Evolutionary conservation across 2,329 filamentous ascomycete genomes (phyloP), one percentile per base, ranked within the genome.

Genomic region (Ascocoryne sarcoides): DNA sequence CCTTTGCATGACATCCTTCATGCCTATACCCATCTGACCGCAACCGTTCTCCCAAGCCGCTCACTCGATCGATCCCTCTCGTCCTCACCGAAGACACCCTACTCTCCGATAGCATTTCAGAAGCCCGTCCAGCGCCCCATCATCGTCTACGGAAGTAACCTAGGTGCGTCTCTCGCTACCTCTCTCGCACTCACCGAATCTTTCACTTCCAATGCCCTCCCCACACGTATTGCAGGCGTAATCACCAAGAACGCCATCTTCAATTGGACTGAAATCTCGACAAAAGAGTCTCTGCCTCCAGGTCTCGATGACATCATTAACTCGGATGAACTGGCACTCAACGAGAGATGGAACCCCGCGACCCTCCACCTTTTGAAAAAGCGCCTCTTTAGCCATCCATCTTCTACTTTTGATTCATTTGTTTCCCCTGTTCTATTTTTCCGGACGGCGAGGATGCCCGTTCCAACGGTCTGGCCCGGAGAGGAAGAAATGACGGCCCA

Each of bases 191-290:
- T 82, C 32, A 80, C 75, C 2, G 74, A 79, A 54, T 61, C 67
- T 1, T 62, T 43, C 49, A 60, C 2, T 10, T 52, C 21, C 65
- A 73, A 52, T 64, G 62, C 18, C 8, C 63, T 20, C 2, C 45
- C 45, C 8, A 44, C 43, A 4, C 40, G 37, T 15, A 62, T 80
- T 32, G 65, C 71, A 8, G 75, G 75, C 5, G 57, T 78, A 21
- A 60, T 75, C 12, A 67, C 69, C 5, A 71, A 71, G 57, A 76
- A 81, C 48, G 76, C 75, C 31, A 66, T 81, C 43, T 81, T 76
- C 60, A 71, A 81, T 60, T 81, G 76, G 77, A 76, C 74, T 42
- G 71, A 65, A 56, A 74, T 79, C 43, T 64, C 76, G 4, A 71
- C 0, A 26, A 26, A 7, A 66, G 71, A 5, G n/a, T 10, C 15